Percentiles rank a stretch among this genome's conserved stretches.
phyloP scores from a whole-genome alignment of 2,329 filamentous ascomycete species.

The Intubia oerlemansii region DNA sequence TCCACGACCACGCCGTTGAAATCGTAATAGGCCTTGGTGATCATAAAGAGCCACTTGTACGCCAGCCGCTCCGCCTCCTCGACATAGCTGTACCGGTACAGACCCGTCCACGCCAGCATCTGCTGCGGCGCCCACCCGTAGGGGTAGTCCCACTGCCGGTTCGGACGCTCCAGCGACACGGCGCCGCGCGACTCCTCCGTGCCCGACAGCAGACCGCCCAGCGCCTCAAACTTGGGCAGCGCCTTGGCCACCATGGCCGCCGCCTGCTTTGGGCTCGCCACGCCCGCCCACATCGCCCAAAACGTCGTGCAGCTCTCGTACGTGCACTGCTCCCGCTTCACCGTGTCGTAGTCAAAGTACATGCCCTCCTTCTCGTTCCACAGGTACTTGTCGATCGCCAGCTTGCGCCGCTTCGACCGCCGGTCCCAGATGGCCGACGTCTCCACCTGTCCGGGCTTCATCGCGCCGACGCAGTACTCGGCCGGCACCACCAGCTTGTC shows the following conservation, averaged over 20 bases:
- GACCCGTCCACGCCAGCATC: conserved; percentile 88
- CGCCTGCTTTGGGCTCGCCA: conserved; percentile 73
- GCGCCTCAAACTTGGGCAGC: conserved; percentile 70
- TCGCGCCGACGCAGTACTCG: conserved; percentile 55
- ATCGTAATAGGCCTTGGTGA: conserved; percentile 93
- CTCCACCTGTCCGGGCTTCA: conserved; percentile 48
- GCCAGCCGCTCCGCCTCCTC: conserved; percentile 76
- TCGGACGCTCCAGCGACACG: conserved; percentile 63
- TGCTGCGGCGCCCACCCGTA: conserved; percentile 98
- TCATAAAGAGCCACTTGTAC: conserved; percentile 97
- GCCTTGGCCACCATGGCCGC: conserved; percentile 59
- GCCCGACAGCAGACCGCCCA: conserved; percentile 72
- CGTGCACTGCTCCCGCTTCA: conserved; percentile 53
- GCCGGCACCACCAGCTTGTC: conserved; percentile 65
- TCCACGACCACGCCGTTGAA: conserved; percentile 97
- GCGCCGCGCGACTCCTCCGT: conserved; percentile 73
- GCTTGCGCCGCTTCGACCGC: conserved; percentile 63
- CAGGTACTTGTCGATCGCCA: conserved; percentile 75
- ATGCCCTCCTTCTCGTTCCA: conserved; percentile 87
- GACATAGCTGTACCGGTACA: conserved; percentile 78
- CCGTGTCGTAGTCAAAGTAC: conserved; percentile 95
- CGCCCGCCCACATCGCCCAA: conserved; percentile 93
- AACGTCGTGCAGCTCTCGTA: conserved; percentile 91
- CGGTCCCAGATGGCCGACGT: conserved; percentile 81
- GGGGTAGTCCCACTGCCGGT: conserved; percentile 95